Evolutionary conservation across 2,329 filamentous ascomycete genomes (phyloP).

Genomic region (Ophidiomyces ophidiicola): DNA sequence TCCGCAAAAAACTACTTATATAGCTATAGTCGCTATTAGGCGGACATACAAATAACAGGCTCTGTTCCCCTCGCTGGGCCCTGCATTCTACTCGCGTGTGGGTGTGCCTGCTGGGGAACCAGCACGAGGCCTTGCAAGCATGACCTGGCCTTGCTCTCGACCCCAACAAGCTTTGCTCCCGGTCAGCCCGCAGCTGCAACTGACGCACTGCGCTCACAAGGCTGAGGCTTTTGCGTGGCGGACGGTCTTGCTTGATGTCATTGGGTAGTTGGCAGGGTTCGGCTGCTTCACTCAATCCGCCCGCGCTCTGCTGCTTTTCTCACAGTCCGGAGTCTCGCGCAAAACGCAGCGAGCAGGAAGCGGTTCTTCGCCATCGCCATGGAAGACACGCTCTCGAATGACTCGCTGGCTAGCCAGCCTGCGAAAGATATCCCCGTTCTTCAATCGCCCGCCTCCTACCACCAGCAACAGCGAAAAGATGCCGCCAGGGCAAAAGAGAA

Average conservation of each 20-base stretch:
- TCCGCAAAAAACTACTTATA: too few species aligned
- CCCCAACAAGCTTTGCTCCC: too few species aligned
- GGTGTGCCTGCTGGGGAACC: too few species aligned
- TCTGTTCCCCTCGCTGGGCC: too few species aligned
- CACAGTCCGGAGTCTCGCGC: too few species aligned
- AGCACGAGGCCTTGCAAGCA: too few species aligned
- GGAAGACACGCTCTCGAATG: conserved; percentile 6
- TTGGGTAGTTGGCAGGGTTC: neutral
- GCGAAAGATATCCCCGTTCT: conserved; percentile 7
- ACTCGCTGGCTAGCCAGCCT: neutral
- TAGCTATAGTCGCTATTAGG: too few species aligned
- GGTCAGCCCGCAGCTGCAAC: too few species aligned
- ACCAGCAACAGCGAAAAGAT: neutral
- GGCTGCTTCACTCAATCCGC: neutral
- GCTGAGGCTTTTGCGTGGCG: conserved; percentile 6
- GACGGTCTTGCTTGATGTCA: conserved; percentile 6
- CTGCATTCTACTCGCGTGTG: too few species aligned
- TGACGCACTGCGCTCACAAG: neutral
- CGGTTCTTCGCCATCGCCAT: neutral
- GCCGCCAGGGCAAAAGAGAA: neutral
- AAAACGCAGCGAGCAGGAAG: too few species aligned
- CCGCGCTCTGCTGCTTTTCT: neutral
- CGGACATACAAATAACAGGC: too few species aligned
- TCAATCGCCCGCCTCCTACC: conserved; percentile 6
- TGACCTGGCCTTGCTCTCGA: too few species aligned